Evolutionary conservation across 78 protist genomes (phyloP), one percentile per base, ranked within the genome.

Genomic region (Cavenderia fasciculata): DNA sequence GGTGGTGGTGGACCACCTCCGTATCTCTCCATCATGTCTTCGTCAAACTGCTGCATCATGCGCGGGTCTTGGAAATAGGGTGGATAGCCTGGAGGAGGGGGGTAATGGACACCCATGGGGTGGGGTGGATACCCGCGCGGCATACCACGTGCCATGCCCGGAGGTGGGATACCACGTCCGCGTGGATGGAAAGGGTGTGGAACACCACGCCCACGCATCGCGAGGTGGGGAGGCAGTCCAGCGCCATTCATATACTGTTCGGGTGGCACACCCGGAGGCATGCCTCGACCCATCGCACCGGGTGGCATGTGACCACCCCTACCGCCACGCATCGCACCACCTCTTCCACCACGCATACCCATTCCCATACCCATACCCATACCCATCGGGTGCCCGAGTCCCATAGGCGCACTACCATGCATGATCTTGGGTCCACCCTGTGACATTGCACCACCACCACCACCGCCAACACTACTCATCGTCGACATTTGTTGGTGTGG

Each of bases 321-420:
- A 52, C 59, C 78, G 38, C 78, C 84, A n/a, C 62, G 29, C 10
- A 65, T 47, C n/a, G n/a, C n/a, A 23, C 85, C 85, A 44, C 85
- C 59, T 59, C 85, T 36, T n/a, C 84, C 69, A 57, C 84, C 85
- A 44, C 85, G 36, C 74, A 66, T 69, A 8, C 29, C 34, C 71
- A 18, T 63, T 8, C 38, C 11, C 49, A 65, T 40, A 7, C 21
- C 49, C 12, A 4, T 4, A 38, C 40, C 56, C 19, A 36, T 33
- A 36, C 14, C 40, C 25, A 31, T 49, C 14, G 8, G 18, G 8
- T 12, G 51, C 2, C 1, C 29, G 36, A 40, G 16, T 4, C 72
- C 27, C 29, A 46, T 33, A 66, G 38, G 23, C 10, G 16, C 33
- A 12, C n/a, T n/a, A n/a, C n/a, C n/a, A n/a, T 54, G 19, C 61